These are phyloP conservation scores for Agrostemma githago DNA, from an alignment of 148 eudicot genomes.

Conservation along the genomic window DNA sequence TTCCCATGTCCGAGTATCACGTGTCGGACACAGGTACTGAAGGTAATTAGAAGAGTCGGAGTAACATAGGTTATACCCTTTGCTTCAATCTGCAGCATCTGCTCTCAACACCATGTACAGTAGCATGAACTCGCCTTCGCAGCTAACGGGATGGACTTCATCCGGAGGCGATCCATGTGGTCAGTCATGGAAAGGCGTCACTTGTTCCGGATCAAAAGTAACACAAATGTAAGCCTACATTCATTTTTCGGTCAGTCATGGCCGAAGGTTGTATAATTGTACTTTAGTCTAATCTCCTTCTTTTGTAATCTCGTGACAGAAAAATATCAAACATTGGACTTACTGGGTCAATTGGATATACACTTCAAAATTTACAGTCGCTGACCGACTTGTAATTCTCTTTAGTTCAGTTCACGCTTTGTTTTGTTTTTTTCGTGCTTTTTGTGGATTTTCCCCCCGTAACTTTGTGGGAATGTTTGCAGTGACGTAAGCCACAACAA, in stretches of 20 bases:
- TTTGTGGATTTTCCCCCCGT: background rate
- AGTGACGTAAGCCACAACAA: constrained; percentile 91
- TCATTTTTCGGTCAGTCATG: background rate
- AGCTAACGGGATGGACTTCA: constrained; percentile 71
- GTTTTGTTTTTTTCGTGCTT: background rate
- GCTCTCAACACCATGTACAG: constrained; percentile 56
- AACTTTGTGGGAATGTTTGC: constrained; percentile 29
- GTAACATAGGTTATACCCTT: background rate
- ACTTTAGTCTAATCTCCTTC: constrained; percentile 16
- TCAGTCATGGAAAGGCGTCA: constrained; percentile 81
- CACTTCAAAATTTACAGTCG: constrained; percentile 53
- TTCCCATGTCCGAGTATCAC: too few relatives aligned
- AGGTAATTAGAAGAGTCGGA: too few relatives aligned
- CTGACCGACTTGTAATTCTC: constrained; percentile 65
- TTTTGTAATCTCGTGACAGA: constrained; percentile 30
- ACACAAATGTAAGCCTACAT: constrained; percentile 50
- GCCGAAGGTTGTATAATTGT: background rate
- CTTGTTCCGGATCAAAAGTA: constrained; percentile 71
- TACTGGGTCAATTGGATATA: constrained; percentile 65
- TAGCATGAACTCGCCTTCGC: constrained; percentile 65
- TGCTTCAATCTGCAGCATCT: constrained; percentile 43
- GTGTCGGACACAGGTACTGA: too few relatives aligned
- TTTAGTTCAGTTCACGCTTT: background rate
- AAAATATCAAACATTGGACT: constrained; percentile 64
- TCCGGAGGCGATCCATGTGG: constrained; percentile 87